phyloP scores from a whole-genome alignment of 2,329 filamentous ascomycete genomes.

The Penicillium griseofulvum region DNA sequence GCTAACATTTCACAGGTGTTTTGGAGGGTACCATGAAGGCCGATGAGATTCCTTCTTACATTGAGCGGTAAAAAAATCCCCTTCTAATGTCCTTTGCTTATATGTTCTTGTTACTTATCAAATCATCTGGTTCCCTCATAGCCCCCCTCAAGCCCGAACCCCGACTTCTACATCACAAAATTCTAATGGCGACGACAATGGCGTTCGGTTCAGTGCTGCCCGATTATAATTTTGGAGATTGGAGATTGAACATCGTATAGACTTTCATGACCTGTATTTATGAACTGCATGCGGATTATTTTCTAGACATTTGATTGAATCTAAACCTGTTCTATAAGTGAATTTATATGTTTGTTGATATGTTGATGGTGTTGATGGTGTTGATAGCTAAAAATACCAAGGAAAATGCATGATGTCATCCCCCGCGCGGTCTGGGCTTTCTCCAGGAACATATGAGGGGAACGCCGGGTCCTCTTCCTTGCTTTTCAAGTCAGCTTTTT shows the following conservation, averaged over 20 bases:
- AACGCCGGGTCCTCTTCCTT: constrained; percentile 7
- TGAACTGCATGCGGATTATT: constrained; percentile 3
- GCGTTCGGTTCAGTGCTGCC: constrained; percentile 16
- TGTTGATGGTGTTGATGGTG: neutral
- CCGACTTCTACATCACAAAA: constrained; percentile 13
- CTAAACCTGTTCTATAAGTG: neutral
- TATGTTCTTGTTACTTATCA: constrained; percentile 22
- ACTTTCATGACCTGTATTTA: constrained; percentile 24
- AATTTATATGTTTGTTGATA: neutral
- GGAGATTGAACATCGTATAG: constrained; percentile 14
- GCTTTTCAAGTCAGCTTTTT: neutral
- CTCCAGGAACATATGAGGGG: constrained; percentile 13
- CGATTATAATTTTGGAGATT: constrained; percentile 18
- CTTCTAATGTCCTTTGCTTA: constrained; percentile 3
- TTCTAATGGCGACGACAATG: constrained; percentile 16
- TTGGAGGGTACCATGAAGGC: constrained; percentile 72
- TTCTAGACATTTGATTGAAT: constrained; percentile 1
- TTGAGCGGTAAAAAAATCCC: constrained; percentile 46
- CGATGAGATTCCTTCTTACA: constrained; percentile 74
- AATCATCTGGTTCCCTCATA: constrained; percentile 12
- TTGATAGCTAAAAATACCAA: constrained; percentile 1
- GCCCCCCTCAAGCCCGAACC: constrained; percentile 18
- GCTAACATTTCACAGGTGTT: constrained; percentile 54
- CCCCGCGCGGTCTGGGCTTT: constrained; percentile 7
- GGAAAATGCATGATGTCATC: constrained; percentile 11